These are phyloP conservation scores for Aspergillus sp. DNA, from an alignment of 2,329 filamentous ascomycete species.

Conservation along the genomic window DNA sequence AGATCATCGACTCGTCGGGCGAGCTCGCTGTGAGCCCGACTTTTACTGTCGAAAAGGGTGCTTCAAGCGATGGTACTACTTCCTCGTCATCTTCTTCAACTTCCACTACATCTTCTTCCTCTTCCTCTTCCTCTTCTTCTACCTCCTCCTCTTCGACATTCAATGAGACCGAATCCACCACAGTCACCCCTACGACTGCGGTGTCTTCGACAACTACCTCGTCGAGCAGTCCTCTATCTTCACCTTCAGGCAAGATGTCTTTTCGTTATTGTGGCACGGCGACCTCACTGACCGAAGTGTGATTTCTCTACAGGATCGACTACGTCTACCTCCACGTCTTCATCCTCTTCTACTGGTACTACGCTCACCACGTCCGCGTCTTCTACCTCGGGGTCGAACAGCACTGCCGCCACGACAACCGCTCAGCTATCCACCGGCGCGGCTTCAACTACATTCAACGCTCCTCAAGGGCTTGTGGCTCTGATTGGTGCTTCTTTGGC, in stretches of 20 bases:
- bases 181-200: background rate
- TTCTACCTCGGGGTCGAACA: background rate
- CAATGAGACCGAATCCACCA: slow-evolving; percentile 6
- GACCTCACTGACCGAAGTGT: background rate
- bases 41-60: slow-evolving; percentile 9
- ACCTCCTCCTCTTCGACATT: background rate
- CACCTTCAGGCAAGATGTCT: slow-evolving; percentile 3
- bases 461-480: background rate
- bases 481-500: background rate
- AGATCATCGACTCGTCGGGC: slow-evolving; percentile 9
- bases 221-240: background rate
- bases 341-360: background rate
- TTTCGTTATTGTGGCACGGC: background rate
- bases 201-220: background rate
- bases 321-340: background rate
- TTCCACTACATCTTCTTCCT: background rate
- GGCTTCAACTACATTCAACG: background rate
- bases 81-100: background rate
- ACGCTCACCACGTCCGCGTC: background rate
- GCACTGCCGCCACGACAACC: background rate
- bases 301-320: background rate
- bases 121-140: background rate
- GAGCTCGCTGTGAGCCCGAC: slow-evolving; percentile 2
- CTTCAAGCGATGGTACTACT: slow-evolving; percentile 3
- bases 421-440: background rate